A percentile compares a stretch with the other conserved stretches of the same genome.
Conservation (phyloP, 108 stramenopile species). For the Stephanodiscus minutulus region DNA sequence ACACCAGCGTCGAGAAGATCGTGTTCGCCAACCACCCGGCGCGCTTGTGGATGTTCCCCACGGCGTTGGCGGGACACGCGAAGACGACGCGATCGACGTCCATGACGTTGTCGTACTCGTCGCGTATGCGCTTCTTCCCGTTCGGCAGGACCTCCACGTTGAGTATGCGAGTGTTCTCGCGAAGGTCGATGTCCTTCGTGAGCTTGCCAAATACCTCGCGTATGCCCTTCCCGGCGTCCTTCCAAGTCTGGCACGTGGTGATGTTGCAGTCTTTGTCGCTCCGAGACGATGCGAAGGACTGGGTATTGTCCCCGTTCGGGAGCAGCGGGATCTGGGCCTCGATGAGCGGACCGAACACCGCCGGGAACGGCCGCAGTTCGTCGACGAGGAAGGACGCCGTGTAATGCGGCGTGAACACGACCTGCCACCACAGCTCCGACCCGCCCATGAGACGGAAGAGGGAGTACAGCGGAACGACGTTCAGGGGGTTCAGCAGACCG, state of each 20-base stretch:
- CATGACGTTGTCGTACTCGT: slow-evolving; percentile 51
- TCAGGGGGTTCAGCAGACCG: slow-evolving; percentile 58
- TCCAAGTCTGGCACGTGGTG: slow-evolving; percentile 62
- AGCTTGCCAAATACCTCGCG: slow-evolving; percentile 56
- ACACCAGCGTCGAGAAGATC: slow-evolving; percentile 51
- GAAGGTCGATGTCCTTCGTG: slow-evolving; percentile 47
- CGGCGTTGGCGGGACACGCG: slow-evolving; percentile 57
- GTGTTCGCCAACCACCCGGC: slow-evolving; percentile 49
- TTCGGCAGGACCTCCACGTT: slow-evolving; percentile 51
- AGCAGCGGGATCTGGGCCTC: slow-evolving; percentile 58
- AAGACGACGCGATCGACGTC: slow-evolving; percentile 62
- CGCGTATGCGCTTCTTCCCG: slow-evolving; percentile 54
- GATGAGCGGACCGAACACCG: slow-evolving; percentile 61
- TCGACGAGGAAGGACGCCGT: slow-evolving; percentile 61
- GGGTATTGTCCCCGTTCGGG: slow-evolving; percentile 46
- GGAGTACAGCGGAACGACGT: slow-evolving; percentile 55
- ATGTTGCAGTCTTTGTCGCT: slow-evolving; percentile 54
- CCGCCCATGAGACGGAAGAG: slow-evolving; percentile 50
- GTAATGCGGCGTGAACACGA: slow-evolving; percentile 62
- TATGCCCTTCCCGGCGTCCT: slow-evolving; percentile 62
- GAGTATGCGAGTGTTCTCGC: slow-evolving; percentile 49
- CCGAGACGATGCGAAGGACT: slow-evolving; percentile 32
- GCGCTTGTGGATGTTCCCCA: slow-evolving; percentile 53
- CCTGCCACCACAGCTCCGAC: slow-evolving; percentile 57
- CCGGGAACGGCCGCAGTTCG: slow-evolving; percentile 58